Base-by-base conservation (phyloP, 805 yeast genomes). In the Wickerhamomyces subpelliculosus region DNA sequence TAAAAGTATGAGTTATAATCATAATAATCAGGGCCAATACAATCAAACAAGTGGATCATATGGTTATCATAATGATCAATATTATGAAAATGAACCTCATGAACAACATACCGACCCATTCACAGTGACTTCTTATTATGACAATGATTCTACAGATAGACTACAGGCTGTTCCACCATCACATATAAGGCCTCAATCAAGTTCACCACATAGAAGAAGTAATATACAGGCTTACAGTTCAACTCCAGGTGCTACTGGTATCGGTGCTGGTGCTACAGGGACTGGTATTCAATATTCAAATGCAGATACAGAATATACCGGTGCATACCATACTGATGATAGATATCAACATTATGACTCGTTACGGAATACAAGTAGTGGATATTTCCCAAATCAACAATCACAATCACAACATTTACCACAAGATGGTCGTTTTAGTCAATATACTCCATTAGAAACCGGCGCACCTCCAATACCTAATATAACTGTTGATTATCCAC, bases 141-240 rank as follows among this genome's bases (percentile, higher is more conserved):
- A 42, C 26, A 28, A 34, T 11, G 22, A 44, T 16, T 52, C 53
- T 16, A 32, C 42, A n/a, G 52, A 50, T 19, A 40, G 48, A 37
- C 36, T 48, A 3, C 47, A 47, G 30, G 32, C 32, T 13, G 27
- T 43, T 5, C 37, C 47, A 27, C 48, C 49, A 3, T 38, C 48
- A 2, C 42, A 41, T 21, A 34, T 37, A 4, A 38, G 51, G 6
- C 38, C 38, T 16, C 43, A 42, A 17, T 39, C 49, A 1, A 35
- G 20, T 23, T 32, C 45, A 3, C 34, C 45, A 14, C 46, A 39
- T 25, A 42, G 46, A 33, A 40, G 51, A 40, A 37, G 51, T 23
- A 35, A n/a, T n/a, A n/a, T n/a, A n/a, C n/a, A n/a, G n/a, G n/a
- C n/a, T n/a, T n/a, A n/a, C n/a, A n/a, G n/a, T n/a, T n/a, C n/a